phyloP scores from a whole-genome alignment of 306 rosid species.

The Cucumis hystrix region DNA sequence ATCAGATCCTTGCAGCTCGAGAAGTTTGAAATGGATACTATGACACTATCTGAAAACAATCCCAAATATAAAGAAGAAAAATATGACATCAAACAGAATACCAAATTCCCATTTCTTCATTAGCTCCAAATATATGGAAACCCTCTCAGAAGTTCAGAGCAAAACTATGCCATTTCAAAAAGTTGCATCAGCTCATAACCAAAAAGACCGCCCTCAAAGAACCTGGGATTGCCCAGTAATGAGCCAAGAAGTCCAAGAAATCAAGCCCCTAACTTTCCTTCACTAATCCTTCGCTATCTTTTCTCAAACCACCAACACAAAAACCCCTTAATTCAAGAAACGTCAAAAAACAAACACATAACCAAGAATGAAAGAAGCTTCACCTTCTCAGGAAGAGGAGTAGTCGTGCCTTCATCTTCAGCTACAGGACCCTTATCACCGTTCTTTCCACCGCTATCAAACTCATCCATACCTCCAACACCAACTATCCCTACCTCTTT shows the following conservation, averaged over 20 bases:
- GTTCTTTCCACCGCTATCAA: conserved; percentile 64
- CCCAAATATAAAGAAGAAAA: not conserved
- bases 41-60: not conserved
- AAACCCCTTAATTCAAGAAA: not conserved
- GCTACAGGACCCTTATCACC: conserved; percentile 53
- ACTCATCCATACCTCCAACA: conserved; percentile 54
- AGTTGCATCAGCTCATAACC: not conserved
- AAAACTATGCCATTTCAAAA: not conserved
- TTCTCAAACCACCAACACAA: not conserved
- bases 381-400: conserved; percentile 93
- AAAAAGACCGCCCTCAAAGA: not conserved
- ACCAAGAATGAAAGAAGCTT: not conserved
- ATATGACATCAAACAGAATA: not conserved
- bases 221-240: not conserved
- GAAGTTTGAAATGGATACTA: not conserved
- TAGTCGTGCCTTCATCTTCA: conserved; percentile 50
- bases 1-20: not conserved
- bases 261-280: not conserved
- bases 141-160: not conserved
- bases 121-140: not conserved
- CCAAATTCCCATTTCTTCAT: not conserved
- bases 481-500: conserved; percentile 5
- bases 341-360: not conserved
- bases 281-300: not conserved
- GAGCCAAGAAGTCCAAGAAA: not conserved